Percentiles rank a stretch among this genome's conserved stretches.
phyloP scores from a whole-genome alignment of 805 yeast species.

The fission yeast (Schizosaccharomyces pombe) region DNA sequence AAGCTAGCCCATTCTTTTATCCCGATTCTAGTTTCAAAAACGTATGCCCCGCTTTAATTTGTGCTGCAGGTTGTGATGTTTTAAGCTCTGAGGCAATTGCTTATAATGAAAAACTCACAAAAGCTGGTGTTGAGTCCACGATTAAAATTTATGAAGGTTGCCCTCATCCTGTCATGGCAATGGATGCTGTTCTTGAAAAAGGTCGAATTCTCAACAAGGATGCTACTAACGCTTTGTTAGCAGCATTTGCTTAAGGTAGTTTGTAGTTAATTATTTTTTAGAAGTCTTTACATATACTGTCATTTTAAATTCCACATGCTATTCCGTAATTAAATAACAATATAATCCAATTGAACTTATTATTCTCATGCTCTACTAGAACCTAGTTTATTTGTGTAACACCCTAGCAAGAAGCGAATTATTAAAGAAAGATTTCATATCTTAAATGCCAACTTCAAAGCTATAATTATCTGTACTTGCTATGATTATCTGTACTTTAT shows the following conservation, averaged over 20 bases:
- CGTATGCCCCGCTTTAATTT: constrained; percentile 22
- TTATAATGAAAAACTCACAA: constrained; percentile 19
- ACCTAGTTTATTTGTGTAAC: no score
- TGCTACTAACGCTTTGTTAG: constrained; percentile 15
- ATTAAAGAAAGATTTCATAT: no score
- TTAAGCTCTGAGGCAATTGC: constrained; percentile 23
- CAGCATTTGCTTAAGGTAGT: constrained; percentile 12
- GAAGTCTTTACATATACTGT: not conserved
- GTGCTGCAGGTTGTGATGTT: constrained; percentile 24
- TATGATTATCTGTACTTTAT: no score
- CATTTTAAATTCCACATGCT: not conserved
- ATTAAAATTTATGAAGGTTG: constrained; percentile 19
- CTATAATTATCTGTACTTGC: no score
- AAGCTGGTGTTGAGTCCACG: constrained; percentile 16
- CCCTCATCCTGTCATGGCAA: constrained; percentile 29
- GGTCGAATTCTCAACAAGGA: constrained; percentile 18
- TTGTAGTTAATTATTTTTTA: no score
- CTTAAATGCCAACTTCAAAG: no score
- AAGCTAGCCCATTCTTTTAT: constrained; percentile 22
- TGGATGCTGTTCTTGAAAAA: constrained; percentile 20
- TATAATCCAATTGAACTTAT: no score
- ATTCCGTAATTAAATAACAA: no score
- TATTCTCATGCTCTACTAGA: no score
- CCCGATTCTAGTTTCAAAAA: constrained; percentile 19
- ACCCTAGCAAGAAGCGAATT: no score